Percentiles rank a stretch among this genome's conserved stretches.
These are phyloP conservation scores for Syncephalis plumigaleata DNA, from an alignment of 371 early-diverging fungal species.

Conservation along the genomic window DNA sequence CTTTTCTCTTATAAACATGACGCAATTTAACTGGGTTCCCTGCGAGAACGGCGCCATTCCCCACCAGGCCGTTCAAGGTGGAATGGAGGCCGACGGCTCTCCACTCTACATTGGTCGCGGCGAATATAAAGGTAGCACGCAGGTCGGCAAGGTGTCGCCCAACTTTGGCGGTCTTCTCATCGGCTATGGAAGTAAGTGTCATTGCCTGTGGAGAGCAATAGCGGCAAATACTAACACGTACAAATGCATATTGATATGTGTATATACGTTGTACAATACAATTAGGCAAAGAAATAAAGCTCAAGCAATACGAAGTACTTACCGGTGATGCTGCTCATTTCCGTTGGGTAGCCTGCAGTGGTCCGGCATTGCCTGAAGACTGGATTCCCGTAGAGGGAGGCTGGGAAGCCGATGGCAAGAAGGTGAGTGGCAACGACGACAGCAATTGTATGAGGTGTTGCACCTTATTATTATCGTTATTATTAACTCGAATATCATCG, in stretches of 20 bases:
- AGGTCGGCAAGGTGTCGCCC: conserved; percentile 26
- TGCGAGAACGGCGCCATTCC: conserved; percentile 3
- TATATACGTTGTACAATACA: too few species aligned
- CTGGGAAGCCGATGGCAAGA: conserved; percentile 19
- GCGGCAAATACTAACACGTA: too few species aligned
- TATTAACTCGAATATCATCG: too few species aligned
- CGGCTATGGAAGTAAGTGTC: conserved; percentile 17
- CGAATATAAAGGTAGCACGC: conserved; percentile 18
- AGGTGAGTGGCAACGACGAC: too few species aligned
- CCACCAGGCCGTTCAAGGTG: conserved; percentile 7
- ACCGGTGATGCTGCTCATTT: conserved; percentile 23
- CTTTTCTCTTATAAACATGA: too few species aligned
- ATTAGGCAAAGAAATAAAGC: conserved; percentile 11
- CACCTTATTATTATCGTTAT: too few species aligned
- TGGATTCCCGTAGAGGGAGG: conserved; percentile 19
- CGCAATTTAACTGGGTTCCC: conserved; percentile 4
- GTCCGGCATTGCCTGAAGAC: conserved; percentile 8
- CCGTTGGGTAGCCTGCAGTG: conserved; percentile 19
- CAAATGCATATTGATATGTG: too few species aligned
- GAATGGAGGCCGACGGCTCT: conserved; percentile 3
- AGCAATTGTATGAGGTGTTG: too few species aligned
- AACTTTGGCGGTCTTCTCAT: conserved; percentile 18
- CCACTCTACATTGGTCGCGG: conserved; percentile 1
- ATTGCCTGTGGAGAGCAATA: too few species aligned
- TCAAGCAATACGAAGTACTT: conserved; percentile 24